A percentile compares a stretch with the other conserved stretches of the same genome.
Conservation (phyloP, 331 rosid genomes). For the Rhamnella rubrinervis region DNA sequence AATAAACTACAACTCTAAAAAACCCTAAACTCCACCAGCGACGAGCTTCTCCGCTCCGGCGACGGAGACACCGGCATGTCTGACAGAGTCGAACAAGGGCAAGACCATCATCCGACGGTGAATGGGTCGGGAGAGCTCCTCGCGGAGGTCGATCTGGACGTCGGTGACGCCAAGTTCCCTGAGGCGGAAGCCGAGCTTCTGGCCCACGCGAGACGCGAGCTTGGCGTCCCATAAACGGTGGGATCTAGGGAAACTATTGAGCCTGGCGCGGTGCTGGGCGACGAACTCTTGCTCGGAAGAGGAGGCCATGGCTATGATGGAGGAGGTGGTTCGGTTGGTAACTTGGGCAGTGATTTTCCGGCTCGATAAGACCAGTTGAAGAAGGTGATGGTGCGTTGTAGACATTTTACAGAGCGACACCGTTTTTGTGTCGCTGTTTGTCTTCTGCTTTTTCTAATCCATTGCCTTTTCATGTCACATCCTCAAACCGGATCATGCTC, state of each 20-base stretch:
- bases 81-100: conserved; percentile 14
- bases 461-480: too few relatives aligned
- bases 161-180: conserved; percentile 4
- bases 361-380: conserved; percentile 55
- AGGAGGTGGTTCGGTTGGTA: conserved; percentile 42
- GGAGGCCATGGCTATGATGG: conserved; percentile 75
- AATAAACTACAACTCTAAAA: too few relatives aligned
- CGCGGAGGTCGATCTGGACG: conserved; percentile 8
- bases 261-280: conserved; percentile 43
- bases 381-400: conserved; percentile 37
- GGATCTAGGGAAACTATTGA: conserved; percentile 62
- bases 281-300: conserved; percentile 68
- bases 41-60: conserved; percentile 14
- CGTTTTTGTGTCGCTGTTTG: too few relatives aligned
- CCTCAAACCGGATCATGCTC: too few relatives aligned
- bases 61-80: conserved; percentile 6
- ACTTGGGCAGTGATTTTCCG: conserved; percentile 68
- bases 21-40: background rate
- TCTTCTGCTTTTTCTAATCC: too few relatives aligned
- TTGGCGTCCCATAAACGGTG: conserved; percentile 54
- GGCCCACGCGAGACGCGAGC: conserved; percentile 50
- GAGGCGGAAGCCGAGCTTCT: conserved; percentile 23
- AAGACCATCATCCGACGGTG: conserved; percentile 8
- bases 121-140: conserved; percentile 19
- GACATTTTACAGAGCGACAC: background rate